Evolutionary conservation across 208 protist genomes (phyloP), one percentile per base, ranked within the genome.

Genomic region (Phytomonas francai): DNA sequence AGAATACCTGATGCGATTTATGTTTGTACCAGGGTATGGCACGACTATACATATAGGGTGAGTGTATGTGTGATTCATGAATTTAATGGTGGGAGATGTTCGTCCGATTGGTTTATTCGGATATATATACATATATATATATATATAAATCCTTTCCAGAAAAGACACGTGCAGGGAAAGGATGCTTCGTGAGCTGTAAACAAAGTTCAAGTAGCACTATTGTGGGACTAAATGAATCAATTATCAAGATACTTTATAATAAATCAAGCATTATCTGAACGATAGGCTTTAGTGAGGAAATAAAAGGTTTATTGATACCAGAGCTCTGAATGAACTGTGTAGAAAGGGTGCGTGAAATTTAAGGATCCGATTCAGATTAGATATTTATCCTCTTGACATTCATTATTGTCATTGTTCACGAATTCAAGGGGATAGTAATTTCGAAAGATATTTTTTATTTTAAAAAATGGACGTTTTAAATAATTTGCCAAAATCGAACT

Each of bases 91-190:
- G 12, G 9, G 39, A 49, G 2, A 12, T 7, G 19, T 73, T 59
- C 33, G 51, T n/a, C 19, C 25, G 8, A 28, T 56, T 36, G 12
- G 42, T 67, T 14, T 56, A 34, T 60, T 27, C 45, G 27, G 33
- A 49, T 69, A 27, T 29, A 61, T 74, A 70, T 63, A 64, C 65
- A 49, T 74, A 66, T 74, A 57, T 74, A 34, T 74, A 42, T 70
- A 49, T 63, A 54, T 74, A 33, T 73, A 34, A 54, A 33, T 22
- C 16, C n/a, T 30, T 27, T 14, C n/a, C 27, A 49, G 16, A 49
- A 49, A 9, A 49, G 1, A 22, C 39, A 49, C 7, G 39, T 22
- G 39, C 2, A 22, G 39, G 14, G 12, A 49, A 49, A 49, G 39
- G 12, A 49, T 12, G 12, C 16, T 49, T 49, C 39, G 6, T 49